Evolutionary conservation across 148 eudicot species (phyloP).

Genomic region (Rhododendron williamsianum): DNA sequence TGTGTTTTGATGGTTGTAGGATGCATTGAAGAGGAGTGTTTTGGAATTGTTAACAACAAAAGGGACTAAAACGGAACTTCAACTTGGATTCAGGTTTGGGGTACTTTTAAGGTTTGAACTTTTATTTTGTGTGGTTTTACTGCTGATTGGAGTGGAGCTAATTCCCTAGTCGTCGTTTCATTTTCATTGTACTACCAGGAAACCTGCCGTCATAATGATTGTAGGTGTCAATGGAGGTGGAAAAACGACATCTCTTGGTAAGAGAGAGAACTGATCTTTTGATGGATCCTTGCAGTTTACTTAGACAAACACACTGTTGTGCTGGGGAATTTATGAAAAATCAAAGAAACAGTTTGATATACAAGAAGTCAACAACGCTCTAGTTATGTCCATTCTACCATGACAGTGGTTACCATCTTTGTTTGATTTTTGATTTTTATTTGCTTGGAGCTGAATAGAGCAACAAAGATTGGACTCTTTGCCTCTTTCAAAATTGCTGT

Average conservation of each 20-base stretch:
- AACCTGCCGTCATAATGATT: conserved; percentile 92
- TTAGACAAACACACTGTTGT: too few relatives aligned
- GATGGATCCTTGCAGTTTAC: neutral
- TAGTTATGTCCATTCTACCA: neutral
- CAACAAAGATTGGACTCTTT: neutral
- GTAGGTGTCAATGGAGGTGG: conserved; percentile 99
- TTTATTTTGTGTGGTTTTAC: conserved; percentile 12
- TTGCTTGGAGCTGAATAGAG: neutral
- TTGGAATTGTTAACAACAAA: conserved; percentile 67
- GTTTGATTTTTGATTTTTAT: neutral
- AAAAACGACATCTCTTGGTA: conserved; percentile 96
- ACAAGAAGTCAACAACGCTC: neutral
- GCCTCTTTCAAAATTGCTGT: neutral
- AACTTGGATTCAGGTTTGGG: conserved; percentile 82
- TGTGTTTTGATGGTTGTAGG: conserved; percentile 39
- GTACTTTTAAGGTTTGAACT: neutral
- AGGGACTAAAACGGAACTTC: conserved; percentile 75
- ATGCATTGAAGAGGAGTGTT: conserved; percentile 73
- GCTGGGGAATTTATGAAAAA: neutral
- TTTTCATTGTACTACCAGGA: conserved; percentile 39
- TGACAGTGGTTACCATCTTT: neutral
- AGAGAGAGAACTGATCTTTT: conserved; percentile 17
- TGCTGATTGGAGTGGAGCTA: neutral
- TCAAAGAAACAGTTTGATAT: neutral
- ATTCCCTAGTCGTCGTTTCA: neutral